phyloP scores from a whole-genome alignment of 768 basidiomycete genomes.

The Collybia sp. region DNA sequence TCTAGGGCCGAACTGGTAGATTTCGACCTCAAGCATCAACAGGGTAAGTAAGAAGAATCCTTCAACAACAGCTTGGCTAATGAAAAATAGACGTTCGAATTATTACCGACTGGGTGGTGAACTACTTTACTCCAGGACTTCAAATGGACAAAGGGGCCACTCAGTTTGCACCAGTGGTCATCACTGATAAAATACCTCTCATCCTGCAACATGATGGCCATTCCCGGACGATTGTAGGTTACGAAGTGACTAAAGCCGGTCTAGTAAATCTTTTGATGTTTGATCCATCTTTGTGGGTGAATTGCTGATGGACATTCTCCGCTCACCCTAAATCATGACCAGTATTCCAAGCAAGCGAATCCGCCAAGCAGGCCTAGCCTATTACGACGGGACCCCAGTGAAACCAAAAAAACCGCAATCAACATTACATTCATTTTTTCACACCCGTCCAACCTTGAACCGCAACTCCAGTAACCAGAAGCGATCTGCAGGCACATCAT shows the following conservation, averaged over 20 bases:
- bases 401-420: no score
- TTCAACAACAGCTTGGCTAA: background rate
- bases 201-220: slow-evolving; percentile 83
- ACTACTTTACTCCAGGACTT: slow-evolving; percentile 53
- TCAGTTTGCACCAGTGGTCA: slow-evolving; percentile 43
- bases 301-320: background rate
- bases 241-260: slow-evolving; percentile 60
- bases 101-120: slow-evolving; percentile 68
- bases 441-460: no score
- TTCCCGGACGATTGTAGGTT: slow-evolving; percentile 85
- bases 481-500: background rate
- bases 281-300: slow-evolving; percentile 65
- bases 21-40: slow-evolving; percentile 42
- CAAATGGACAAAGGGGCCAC: slow-evolving; percentile 35
- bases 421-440: no score
- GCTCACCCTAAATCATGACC: background rate
- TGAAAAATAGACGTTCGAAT: slow-evolving; percentile 31
- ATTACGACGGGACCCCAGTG: no score
- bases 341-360: slow-evolving; percentile 2
- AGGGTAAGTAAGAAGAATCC: slow-evolving; percentile 29
- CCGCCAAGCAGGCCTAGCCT: no score
- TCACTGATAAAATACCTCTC: slow-evolving; percentile 70
- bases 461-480: background rate
- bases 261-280: slow-evolving; percentile 65
- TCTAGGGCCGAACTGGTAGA: slow-evolving; percentile 60